Base-by-base conservation (phyloP, 176 grass and related monocot genomes). In the Alopecurus myosuroides region DNA sequence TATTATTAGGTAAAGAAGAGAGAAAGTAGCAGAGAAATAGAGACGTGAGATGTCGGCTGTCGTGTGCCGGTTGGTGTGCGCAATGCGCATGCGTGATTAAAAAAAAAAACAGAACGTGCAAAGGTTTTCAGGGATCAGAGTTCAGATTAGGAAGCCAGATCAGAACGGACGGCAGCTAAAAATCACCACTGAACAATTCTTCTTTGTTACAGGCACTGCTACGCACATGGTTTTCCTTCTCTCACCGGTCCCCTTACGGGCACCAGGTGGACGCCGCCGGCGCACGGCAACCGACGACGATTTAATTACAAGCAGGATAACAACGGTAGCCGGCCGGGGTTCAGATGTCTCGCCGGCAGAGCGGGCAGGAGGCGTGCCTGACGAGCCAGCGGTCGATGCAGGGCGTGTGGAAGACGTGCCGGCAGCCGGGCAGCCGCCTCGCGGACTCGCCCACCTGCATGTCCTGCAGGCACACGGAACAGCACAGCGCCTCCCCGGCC, bases 401-500 rank as follows among this genome's bases (percentile, higher is more conserved):
- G 19, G 82, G 65, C 52, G 80, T 33, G 85, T 98, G 95, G 74
- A 95, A 98, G 2, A 89, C 68, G 74, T 98, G 95, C 50, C 73
- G 40, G 69, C 92, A 98, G 15, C 57, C 72, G 0, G 89, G 95
- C 61, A 98, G 84, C 26, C 69, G 74, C 80, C 95, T 76, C 5
- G 79, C 95, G 3, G 37, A 8, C 56, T 98, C 95, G 77, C 92
- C 92, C 19, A 82, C 82, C 18, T 78, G 55, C 31, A 95, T 89
- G 22, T 98, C 95, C 87, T 98, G 95, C 73, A 98, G 87, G 82
- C 95, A 98, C 61, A 98, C 95, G 5, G 95, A 93, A 85, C 92
- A 97, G 90, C 91, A 89, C 12, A 93, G 45, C 62, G 70, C 90
- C 28, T 95, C 89, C 30, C 89, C 95, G 14, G 88, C 39, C 13